Evolutionary conservation across 1,284 basidiomycete genomes (phyloP).

Genomic region (Melanopsichium pennsylvanicum): DNA sequence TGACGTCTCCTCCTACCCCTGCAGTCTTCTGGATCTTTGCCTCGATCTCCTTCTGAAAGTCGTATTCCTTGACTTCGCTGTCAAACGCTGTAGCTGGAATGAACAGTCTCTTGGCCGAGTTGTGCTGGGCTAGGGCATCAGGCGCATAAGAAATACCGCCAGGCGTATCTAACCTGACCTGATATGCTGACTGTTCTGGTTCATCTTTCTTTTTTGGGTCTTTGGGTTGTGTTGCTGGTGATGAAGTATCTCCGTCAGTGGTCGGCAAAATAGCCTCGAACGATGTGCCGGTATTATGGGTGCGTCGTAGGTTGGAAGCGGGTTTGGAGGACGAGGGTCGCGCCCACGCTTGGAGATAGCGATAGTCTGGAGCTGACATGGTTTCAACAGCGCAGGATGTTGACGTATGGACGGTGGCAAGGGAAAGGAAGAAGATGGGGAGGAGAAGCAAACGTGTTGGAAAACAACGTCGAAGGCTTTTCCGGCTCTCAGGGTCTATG

Average conservation of each 20-base stretch:
- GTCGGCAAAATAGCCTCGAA: conserved; percentile 36
- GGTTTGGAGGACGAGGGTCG: conserved; percentile 28
- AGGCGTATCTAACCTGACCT: conserved; percentile 60
- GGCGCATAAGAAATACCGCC: conserved; percentile 62
- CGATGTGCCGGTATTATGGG: conserved; percentile 15
- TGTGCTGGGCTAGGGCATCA: conserved; percentile 53
- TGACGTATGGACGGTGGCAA: neutral
- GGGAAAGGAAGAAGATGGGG: neutral
- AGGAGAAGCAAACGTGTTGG: too few species aligned
- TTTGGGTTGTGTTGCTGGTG: conserved; percentile 1
- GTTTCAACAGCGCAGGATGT: neutral
- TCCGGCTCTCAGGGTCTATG: neutral
- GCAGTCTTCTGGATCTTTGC: neutral
- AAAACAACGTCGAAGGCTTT: neutral
- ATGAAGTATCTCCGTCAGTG: conserved; percentile 19
- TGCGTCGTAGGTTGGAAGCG: conserved; percentile 3
- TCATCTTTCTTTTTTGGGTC: conserved; percentile 9
- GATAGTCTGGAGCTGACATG: conserved; percentile 47
- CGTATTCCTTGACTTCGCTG: conserved; percentile 24
- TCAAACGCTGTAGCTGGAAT: conserved; percentile 40
- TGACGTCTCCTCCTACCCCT: neutral
- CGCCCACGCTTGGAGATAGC: conserved; percentile 52
- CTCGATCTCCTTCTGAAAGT: conserved; percentile 49
- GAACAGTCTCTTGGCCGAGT: conserved; percentile 56
- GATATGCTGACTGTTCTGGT: conserved; percentile 21